Conservation (phyloP, 805 yeast species). For the Kurtzmaniella cleridarum region DNA sequence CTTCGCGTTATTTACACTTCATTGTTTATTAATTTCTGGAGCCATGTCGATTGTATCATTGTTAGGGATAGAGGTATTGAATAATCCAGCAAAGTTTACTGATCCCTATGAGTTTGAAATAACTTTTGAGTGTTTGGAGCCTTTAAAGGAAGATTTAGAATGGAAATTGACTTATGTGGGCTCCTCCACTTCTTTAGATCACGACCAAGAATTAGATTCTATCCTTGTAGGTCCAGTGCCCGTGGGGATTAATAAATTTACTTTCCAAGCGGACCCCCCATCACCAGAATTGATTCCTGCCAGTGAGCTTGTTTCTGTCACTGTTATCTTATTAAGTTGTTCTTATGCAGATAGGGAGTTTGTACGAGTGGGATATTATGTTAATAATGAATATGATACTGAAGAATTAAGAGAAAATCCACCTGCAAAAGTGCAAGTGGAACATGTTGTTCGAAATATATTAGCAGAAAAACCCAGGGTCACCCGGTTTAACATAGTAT, state of each 20-base stretch:
- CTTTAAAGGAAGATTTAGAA: constrained; percentile 85
- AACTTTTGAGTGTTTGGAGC: constrained; percentile 94
- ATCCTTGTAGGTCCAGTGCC: constrained; percentile 98
- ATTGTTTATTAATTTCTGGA: not conserved
- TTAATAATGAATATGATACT: constrained; percentile 91
- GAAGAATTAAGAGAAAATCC: constrained; percentile 93
- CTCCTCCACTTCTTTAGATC: constrained; percentile 87
- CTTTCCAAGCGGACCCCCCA: constrained; percentile 94
- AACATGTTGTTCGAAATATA: constrained; percentile 88
- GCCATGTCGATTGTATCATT: constrained; percentile 89
- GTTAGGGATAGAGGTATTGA: constrained; percentile 84
- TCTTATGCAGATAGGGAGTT: constrained; percentile 91
- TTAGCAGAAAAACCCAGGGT: constrained; percentile 97
- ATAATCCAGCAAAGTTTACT: constrained; percentile 90
- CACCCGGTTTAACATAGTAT: constrained; percentile 91
- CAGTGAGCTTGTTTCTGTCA: constrained; percentile 88
- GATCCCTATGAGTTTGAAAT: constrained; percentile 96
- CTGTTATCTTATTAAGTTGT: constrained; percentile 89
- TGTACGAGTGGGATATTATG: constrained; percentile 96
- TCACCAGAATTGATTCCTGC: constrained; percentile 95
- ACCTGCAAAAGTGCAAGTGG: constrained; percentile 89
- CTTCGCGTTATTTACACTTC: too few relatives aligned
- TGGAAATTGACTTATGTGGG: constrained; percentile 98
- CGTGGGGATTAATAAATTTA: constrained; percentile 90
- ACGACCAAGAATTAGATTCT: constrained; percentile 95